Conservation (phyloP, 129 eudicot genomes). For the Arctium lappa region DNA sequence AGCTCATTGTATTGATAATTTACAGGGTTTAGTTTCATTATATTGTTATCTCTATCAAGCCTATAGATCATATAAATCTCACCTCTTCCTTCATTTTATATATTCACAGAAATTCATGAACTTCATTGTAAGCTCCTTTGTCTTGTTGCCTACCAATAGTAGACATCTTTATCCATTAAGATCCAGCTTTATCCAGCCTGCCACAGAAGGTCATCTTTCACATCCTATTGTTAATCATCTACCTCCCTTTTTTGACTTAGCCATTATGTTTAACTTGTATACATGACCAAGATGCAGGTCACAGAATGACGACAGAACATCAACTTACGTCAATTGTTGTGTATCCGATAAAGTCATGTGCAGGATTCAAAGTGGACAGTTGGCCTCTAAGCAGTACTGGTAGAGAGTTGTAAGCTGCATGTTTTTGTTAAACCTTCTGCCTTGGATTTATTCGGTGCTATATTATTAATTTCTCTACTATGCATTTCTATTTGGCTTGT, state of each 20-base stretch:
- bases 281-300: conserved; percentile 46
- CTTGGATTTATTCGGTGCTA: neutral
- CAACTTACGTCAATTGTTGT: conserved; percentile 62
- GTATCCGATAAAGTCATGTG: conserved; percentile 95
- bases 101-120: conserved; percentile 63
- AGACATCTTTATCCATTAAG: conserved; percentile 12
- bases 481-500: neutral
- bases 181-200: conserved; percentile 24
- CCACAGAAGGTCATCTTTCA: conserved; percentile 46
- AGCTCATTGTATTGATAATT: too few species aligned
- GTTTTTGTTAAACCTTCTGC: conserved; percentile 14
- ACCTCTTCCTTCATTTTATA: neutral
- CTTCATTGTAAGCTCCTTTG: conserved; percentile 65
- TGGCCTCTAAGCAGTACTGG: conserved; percentile 94
- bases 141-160: conserved; percentile 34
- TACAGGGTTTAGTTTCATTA: too few species aligned
- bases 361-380: conserved; percentile 72
- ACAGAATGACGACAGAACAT: conserved; percentile 21
- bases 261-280: conserved; percentile 22
- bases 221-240: neutral
- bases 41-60: neutral
- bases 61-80: neutral
- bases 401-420: conserved; percentile 52
- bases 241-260: neutral
- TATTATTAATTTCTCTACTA: neutral